Conservation (phyloP, 805 yeast species). For the Deakozyma indianensis region DNA sequence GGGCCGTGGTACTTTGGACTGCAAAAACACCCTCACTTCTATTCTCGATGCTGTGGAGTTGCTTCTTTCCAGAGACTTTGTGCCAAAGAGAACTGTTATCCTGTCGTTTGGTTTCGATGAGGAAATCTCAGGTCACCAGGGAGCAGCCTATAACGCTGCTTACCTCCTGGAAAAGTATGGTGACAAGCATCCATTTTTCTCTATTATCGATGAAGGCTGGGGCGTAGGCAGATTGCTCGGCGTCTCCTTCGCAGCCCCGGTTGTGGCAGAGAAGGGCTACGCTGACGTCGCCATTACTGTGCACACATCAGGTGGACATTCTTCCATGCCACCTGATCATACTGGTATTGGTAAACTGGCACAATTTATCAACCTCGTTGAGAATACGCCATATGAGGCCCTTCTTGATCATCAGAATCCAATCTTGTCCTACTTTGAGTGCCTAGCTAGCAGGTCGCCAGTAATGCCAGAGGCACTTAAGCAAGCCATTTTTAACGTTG, state of each 20-base stretch:
- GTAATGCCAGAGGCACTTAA: not conserved
- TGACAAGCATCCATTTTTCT: slow-evolving; percentile 34
- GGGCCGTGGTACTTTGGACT: slow-evolving; percentile 67
- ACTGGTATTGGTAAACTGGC: slow-evolving; percentile 67
- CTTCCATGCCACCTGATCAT: slow-evolving; percentile 68
- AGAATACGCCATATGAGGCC: slow-evolving; percentile 40
- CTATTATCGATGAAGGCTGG: slow-evolving; percentile 59
- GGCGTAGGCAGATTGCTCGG: slow-evolving; percentile 29
- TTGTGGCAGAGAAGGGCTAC: slow-evolving; percentile 51
- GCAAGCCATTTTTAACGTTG: not conserved
- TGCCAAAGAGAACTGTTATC: slow-evolving; percentile 43
- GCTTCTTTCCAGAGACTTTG: slow-evolving; percentile 32
- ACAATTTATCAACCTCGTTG: slow-evolving; percentile 43
- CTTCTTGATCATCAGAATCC: slow-evolving; percentile 45
- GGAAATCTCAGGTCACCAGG: slow-evolving; percentile 49
- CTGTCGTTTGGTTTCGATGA: slow-evolving; percentile 64
- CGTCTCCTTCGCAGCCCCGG: slow-evolving; percentile 37
- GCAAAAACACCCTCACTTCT: slow-evolving; percentile 47
- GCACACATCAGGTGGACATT: slow-evolving; percentile 63
- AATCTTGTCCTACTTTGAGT: slow-evolving; percentile 38
- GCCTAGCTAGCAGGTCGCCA: slow-evolving; percentile 32
- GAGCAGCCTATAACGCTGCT: slow-evolving; percentile 40
- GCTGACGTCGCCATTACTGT: slow-evolving; percentile 36
- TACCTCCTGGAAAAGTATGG: slow-evolving; percentile 45
- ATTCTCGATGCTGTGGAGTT: slow-evolving; percentile 51